Percentiles rank a stretch among this genome's conserved stretches.
Evolutionary conservation across 495 filamentous ascomycete genomes (phyloP).

Genomic region (Podospora comata): DNA sequence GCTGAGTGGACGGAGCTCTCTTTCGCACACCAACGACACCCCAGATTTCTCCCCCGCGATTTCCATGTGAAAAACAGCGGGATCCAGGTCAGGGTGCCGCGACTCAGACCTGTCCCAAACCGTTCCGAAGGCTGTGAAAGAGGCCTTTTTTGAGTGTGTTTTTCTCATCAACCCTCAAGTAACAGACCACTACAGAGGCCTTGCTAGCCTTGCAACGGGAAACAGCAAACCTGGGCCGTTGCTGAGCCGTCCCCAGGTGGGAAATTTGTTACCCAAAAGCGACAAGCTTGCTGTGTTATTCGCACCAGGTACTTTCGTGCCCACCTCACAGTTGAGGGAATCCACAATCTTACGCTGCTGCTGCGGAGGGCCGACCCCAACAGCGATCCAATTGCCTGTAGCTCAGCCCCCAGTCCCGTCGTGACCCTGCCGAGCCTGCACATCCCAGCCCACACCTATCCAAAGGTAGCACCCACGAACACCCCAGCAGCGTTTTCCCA

Average conservation of each 20-base stretch:
- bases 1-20: background rate
- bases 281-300: constrained; percentile 22
- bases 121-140: background rate
- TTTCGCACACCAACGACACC: background rate
- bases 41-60: background rate
- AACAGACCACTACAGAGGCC: background rate
- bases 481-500: constrained; percentile 14
- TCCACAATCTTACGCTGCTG: constrained; percentile 14
- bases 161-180: background rate
- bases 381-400: constrained; percentile 8
- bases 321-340: background rate
- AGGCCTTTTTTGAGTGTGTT: background rate
- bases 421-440: constrained; percentile 14
- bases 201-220: background rate
- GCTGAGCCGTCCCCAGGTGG: constrained; percentile 12
- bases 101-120: background rate
- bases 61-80: constrained; percentile 11
- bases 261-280: constrained; percentile 29
- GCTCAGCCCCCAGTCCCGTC: constrained; percentile 17
- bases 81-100: constrained; percentile 1
- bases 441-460: constrained; percentile 10
- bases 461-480: constrained; percentile 2
- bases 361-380: background rate
- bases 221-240: constrained; percentile 5
- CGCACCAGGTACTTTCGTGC: background rate